Percentiles rank a stretch among this genome's conserved stretches.
phyloP scores from a whole-genome alignment of 2,329 filamentous ascomycete genomes.

The Ramularia collo-cygni region DNA sequence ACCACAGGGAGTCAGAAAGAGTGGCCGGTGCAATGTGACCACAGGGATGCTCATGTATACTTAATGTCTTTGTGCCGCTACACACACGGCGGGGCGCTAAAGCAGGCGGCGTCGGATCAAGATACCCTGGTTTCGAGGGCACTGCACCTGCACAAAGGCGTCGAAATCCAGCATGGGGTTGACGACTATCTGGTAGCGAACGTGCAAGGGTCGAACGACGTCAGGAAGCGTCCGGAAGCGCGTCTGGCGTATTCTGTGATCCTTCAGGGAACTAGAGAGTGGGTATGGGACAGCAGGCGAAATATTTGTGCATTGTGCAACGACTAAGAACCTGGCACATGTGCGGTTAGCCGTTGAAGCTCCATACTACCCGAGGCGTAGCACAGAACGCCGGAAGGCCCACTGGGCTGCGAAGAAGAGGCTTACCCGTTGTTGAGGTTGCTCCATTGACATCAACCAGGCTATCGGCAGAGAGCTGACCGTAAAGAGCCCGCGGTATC shows the following conservation, averaged over 20 bases:
- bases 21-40: slow-evolving; percentile 14
- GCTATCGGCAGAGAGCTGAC: slow-evolving; percentile 16
- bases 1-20: slow-evolving; percentile 11
- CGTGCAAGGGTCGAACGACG: slow-evolving; percentile 12
- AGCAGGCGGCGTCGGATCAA: slow-evolving; percentile 16
- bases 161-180: slow-evolving; percentile 10
- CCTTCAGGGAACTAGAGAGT: slow-evolving; percentile 7
- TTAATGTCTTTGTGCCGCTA: slow-evolving; percentile 11
- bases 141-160: slow-evolving; percentile 20
- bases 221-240: slow-evolving; percentile 8
- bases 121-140: slow-evolving; percentile 18
- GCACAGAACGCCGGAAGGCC: slow-evolving; percentile 8
- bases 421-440: slow-evolving; percentile 15
- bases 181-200: slow-evolving; percentile 19
- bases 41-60: slow-evolving; percentile 15
- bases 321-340: slow-evolving; percentile 7
- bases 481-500: slow-evolving; percentile 10
- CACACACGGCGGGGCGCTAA: slow-evolving; percentile 18
- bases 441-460: slow-evolving; percentile 10
- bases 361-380: slow-evolving; percentile 9
- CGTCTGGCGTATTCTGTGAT: slow-evolving; percentile 12
- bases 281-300: slow-evolving; percentile 8
- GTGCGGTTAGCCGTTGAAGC: slow-evolving; percentile 11
- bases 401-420: slow-evolving; percentile 8
- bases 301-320: slow-evolving; percentile 13